Conservation (phyloP, 495 filamentous ascomycete species). For the Penicillium atrosanguineum region DNA sequence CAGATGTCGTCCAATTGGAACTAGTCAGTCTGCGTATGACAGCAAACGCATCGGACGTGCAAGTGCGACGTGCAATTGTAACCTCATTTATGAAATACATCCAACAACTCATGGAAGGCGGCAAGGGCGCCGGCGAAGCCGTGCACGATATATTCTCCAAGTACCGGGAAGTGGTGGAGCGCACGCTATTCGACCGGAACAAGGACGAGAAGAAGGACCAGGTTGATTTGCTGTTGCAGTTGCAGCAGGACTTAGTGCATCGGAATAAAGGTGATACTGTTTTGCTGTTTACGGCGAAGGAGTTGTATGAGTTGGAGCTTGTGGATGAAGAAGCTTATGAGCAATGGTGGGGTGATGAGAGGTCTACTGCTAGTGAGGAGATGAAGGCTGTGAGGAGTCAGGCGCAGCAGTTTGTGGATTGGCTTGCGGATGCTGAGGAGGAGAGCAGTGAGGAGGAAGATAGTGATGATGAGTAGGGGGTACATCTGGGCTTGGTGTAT, state of each 20-base stretch:
- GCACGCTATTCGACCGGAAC: constrained; percentile 57
- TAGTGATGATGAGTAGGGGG: constrained; percentile 49
- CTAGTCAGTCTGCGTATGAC: constrained; percentile 85
- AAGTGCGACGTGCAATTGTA: constrained; percentile 82
- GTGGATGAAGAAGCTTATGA: constrained; percentile 86
- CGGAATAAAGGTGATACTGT: constrained; percentile 61
- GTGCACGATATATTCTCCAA: constrained; percentile 57
- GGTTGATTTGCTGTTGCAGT: constrained; percentile 75
- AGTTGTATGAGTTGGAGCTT: constrained; percentile 79
- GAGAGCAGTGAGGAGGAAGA: constrained; percentile 71
- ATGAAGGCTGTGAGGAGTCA: constrained; percentile 69
- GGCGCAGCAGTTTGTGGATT: constrained; percentile 78
- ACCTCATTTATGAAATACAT: constrained; percentile 82
- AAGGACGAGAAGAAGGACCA: constrained; percentile 66
- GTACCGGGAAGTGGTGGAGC: constrained; percentile 57
- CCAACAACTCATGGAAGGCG: constrained; percentile 63
- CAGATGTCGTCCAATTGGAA: constrained; percentile 86
- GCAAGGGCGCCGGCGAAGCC: constrained; percentile 59
- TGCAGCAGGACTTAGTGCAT: constrained; percentile 74
- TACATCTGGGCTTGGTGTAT: not conserved
- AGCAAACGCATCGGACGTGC: constrained; percentile 81
- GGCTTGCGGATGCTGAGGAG: constrained; percentile 79
- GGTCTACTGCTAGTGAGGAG: constrained; percentile 58
- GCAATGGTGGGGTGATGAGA: constrained; percentile 80
- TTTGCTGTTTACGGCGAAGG: constrained; percentile 71